Conservation (phyloP, 2,329 filamentous ascomycete genomes). For the Talaromyces atroroseus region DNA sequence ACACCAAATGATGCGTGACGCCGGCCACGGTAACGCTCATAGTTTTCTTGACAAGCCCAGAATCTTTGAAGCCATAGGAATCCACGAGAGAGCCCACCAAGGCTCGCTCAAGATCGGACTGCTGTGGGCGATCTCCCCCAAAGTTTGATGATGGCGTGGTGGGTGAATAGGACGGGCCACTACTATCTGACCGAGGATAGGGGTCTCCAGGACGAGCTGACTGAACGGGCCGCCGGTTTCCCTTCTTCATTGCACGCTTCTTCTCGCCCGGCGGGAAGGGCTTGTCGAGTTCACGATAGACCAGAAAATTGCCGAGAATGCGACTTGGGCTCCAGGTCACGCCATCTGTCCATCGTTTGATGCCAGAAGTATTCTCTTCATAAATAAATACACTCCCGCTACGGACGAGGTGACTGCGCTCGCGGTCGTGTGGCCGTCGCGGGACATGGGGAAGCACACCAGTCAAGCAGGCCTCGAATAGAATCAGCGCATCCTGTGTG, state of each 20-base stretch:
- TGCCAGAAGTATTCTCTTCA: constrained; percentile 82
- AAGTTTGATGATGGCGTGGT: constrained; percentile 30
- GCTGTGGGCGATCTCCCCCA: constrained; percentile 31
- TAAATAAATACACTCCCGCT: constrained; percentile 89
- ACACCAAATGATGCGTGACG: constrained; percentile 77
- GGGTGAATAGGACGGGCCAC: constrained; percentile 36
- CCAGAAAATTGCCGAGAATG: constrained; percentile 76
- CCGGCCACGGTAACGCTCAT: constrained; percentile 73
- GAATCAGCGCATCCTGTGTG: constrained; percentile 68
- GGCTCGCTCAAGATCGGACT: constrained; percentile 49
- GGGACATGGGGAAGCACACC: constrained; percentile 70
- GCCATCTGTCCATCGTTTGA: constrained; percentile 92
- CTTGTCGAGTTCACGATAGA: constrained; percentile 76
- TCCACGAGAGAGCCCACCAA: constrained; percentile 82
- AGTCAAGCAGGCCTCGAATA: constrained; percentile 72
- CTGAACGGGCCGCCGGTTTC: constrained; percentile 43
- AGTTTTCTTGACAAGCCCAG: constrained; percentile 85
- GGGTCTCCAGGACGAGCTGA: constrained; percentile 48
- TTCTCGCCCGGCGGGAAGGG: constrained; percentile 78
- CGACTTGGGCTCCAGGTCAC: constrained; percentile 85
- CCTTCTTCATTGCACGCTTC: constrained; percentile 73
- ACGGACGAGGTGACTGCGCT: constrained; percentile 68
- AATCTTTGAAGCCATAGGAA: constrained; percentile 78
- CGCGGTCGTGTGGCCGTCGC: constrained; percentile 78
- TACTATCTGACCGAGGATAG: constrained; percentile 42